Evolutionary conservation across 148 eudicot species (phyloP), one percentile per base, ranked within the genome.

Genomic region (Gaultheria prostrata): DNA sequence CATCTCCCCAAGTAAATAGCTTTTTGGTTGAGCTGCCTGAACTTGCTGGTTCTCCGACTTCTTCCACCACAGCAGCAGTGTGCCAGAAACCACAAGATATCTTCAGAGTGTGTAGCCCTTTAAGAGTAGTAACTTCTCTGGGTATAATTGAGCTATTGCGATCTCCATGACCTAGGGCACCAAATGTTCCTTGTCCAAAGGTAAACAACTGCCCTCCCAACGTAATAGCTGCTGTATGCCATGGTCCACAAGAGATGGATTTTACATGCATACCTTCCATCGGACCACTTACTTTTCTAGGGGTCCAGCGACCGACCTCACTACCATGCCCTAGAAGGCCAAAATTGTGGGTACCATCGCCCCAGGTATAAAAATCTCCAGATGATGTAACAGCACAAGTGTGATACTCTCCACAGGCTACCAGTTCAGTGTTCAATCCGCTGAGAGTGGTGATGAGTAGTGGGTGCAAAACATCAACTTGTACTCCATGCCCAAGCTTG

Each of bases 1-100:
- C 97, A 87, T 88, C 88, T n/a, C 97, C 97, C 97, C 95, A 94
- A 18, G 97, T 92, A 82, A 91, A 94, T 12, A 94, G 88, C 86
- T 91, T 91, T 46, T 92, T 89, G 33, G 88, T 79, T 71, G 90
- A 86, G 82, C 84, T 83, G 85, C 87, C 86, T 49, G 92, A 89
- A 87, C 86, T 88, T 75, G 91, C 83, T 54, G 84, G 59, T 46
- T 88, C 92, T 83, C 80, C 84, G 81, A 84, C 84, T 35, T 89
- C 90, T 79, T 92, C 97, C 71, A 90, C 90, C 18, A 94, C 84
- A 5, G 95, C 97, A 80, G 95, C 95, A 57, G 95, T 91, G 79
- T 93, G 95, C 97, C 97, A 93, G 75, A 90, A 87, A 43, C 97
- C 97, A 89, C 97, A 94, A 65, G 93, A 84, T 67, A 87, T 92